phyloP scores from a whole-genome alignment of 2,329 filamentous ascomycete genomes.

The Bimuria novae-zelandiae region DNA sequence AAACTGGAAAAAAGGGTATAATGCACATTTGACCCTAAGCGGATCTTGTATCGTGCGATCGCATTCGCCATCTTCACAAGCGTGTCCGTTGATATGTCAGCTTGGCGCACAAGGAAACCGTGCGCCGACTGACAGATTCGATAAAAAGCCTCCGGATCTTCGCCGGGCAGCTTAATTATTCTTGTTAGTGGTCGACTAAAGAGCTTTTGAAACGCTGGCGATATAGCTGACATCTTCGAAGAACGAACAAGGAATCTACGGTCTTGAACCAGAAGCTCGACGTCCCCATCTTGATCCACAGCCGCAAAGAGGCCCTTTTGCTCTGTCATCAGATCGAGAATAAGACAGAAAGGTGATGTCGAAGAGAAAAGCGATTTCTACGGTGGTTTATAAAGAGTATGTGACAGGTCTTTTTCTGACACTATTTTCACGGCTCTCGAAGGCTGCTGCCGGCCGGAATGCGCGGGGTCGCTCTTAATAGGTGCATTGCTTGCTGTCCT shows the following conservation, averaged over 20 bases:
- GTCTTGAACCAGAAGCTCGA: slow-evolving; percentile 3
- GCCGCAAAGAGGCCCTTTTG: neutral
- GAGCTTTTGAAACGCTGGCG: slow-evolving; percentile 11
- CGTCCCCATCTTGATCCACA: slow-evolving; percentile 6
- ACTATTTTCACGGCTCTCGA: neutral
- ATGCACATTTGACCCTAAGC: slow-evolving; percentile 1
- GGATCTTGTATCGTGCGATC: slow-evolving; percentile 12
- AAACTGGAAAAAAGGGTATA: slow-evolving; percentile 11
- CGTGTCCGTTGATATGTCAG: slow-evolving; percentile 13
- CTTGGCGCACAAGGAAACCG: slow-evolving; percentile 10
- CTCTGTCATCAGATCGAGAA: neutral
- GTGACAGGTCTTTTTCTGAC: neutral
- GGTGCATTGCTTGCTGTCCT: no score
- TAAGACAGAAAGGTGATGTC: neutral
- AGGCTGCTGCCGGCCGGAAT: neutral
- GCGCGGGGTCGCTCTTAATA: no score
- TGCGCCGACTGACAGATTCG: slow-evolving; percentile 15
- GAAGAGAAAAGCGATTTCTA: neutral
- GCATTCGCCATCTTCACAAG: slow-evolving; percentile 9
- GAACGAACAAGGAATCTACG: slow-evolving; percentile 3
- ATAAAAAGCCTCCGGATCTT: slow-evolving; percentile 10
- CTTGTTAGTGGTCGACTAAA: slow-evolving; percentile 2
- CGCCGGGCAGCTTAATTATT: slow-evolving; percentile 5
- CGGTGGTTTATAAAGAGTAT: neutral
- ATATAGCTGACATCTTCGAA: slow-evolving; percentile 9